These are phyloP conservation scores for Saturnispora mendoncae DNA, from an alignment of 805 yeast species.

Conservation along the genomic window DNA sequence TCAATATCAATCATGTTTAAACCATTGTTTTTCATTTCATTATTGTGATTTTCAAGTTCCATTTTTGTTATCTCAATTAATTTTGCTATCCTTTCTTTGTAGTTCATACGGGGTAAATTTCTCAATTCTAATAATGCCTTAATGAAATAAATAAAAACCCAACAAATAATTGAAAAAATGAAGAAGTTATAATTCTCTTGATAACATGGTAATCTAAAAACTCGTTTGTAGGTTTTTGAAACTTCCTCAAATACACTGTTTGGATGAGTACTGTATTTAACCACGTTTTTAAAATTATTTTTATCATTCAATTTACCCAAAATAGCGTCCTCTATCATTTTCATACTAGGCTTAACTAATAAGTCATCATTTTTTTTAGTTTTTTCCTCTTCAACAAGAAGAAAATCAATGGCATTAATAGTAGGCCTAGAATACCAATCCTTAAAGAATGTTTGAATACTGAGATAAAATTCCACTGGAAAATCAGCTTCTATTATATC, in stretches of 20 bases:
- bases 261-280: not conserved
- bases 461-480: not conserved
- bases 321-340: constrained; percentile 1
- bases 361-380: not conserved
- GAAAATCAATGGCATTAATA: not conserved
- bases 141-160: constrained; percentile 2
- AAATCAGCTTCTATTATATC: not conserved
- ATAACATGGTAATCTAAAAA: not conserved
- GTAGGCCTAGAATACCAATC: constrained; percentile 1
- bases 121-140: not conserved
- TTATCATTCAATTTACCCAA: not conserved
- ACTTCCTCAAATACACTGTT: not conserved
- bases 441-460: not conserved
- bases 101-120: not conserved
- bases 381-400: not conserved
- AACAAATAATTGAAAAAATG: not conserved
- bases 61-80: not conserved
- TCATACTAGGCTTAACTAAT: not conserved
- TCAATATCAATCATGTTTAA: not conserved
- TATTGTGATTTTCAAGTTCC: not conserved
- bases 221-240: not conserved
- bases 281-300: not conserved
- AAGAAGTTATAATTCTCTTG: not conserved
- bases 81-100: not conserved
- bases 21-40: not conserved